Evolutionary conservation across 345 rosid species (phyloP).

Genomic region (Eucalyptus erythrocorys): DNA sequence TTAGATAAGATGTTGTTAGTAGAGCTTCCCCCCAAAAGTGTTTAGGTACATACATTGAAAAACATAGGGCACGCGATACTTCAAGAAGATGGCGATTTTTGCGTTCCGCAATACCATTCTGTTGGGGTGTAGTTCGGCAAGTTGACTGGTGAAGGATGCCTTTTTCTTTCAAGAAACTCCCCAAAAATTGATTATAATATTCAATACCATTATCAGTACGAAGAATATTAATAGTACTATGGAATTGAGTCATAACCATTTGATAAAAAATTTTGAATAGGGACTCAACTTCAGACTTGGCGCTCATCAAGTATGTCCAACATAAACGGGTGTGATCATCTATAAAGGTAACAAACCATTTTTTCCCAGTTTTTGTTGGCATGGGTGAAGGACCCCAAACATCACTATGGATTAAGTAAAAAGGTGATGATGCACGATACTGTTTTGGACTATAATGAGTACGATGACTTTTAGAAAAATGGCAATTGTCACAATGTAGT

Average conservation of each 20-base stretch:
- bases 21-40: not conserved
- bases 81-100: not conserved
- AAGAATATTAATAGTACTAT: not conserved
- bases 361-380: not conserved
- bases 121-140: not conserved
- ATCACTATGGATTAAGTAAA: not conserved
- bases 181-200: not conserved
- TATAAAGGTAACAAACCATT: not conserved
- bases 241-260: not conserved
- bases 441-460: not conserved
- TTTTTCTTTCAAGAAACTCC: not conserved
- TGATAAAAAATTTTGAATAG: not conserved
- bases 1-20: not conserved
- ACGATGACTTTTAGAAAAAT: not conserved
- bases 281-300: not conserved
- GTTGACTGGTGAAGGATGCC: not conserved
- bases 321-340: not conserved
- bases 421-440: not conserved
- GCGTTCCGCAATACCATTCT: not conserved
- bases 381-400: not conserved
- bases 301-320: not conserved
- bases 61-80: not conserved
- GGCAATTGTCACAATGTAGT: not conserved
- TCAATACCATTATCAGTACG: not conserved
- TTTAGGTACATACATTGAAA: not conserved